Evolutionary conservation across 2,329 filamentous ascomycete genomes (phyloP), one percentile per base, ranked within the genome.

Genomic region (Colletotrichum graminicola): DNA sequence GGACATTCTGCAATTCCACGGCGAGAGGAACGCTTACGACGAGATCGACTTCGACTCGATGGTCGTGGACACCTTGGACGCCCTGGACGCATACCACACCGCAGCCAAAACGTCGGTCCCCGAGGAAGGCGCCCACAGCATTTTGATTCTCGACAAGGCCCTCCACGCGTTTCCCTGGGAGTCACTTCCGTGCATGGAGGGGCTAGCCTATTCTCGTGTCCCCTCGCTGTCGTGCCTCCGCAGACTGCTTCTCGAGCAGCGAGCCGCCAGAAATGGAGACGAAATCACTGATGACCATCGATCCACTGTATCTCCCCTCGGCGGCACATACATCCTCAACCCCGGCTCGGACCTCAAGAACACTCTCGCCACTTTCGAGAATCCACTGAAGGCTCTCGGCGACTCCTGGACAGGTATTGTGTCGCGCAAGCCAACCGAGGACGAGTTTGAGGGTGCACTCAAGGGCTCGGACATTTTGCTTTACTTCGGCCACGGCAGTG

Each of bases 121-220:
- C 8, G 82, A 84, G 41, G 80, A 82, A 14, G 84, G 84, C 39
- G 79, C 80, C 1, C 96, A 99, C 78, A 95, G 94, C 0, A 92
- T 99, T 64, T 86, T 99, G 3, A 91, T 99, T 8, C 86, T 99
- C 7, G 96, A 99, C 81, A 98, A 97, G 80, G 88, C 93, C 2
- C 86, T 99, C 2, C 96, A 98, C 77, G 86, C 90, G 1, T 97
- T 99, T 77, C 96, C 96, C 0, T 99, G 97, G 96, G 96, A 99
- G 79, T 97, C 94, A 0, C 83, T 99, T 47, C 94, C 95, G 0
- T 98, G 94, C 78, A 89, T 99, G 78, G 88, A 93, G 74, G 89
- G 88, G 2, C 85, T 91, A 5, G 92, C 95, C 0, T 92, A 98
- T 45, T 97, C 94, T 4, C 91, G 96, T 16, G 91, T 99, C 32